Evolutionary conservation across 1,284 basidiomycete genomes (phyloP).

Genomic region (Fomitopsis betulina): DNA sequence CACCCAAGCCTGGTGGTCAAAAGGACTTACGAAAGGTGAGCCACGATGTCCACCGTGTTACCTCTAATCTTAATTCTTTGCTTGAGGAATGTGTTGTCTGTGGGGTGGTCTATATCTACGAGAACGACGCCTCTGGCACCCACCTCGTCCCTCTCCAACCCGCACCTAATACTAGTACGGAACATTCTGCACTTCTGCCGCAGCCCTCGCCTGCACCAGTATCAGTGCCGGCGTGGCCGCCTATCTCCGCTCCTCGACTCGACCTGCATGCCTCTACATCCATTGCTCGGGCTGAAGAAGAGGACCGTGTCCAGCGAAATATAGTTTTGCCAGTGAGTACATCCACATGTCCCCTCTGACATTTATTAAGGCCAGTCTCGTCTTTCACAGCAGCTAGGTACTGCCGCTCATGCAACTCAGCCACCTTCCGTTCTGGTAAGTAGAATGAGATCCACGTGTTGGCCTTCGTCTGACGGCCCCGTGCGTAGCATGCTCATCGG

Average conservation of each 20-base stretch:
- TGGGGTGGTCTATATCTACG: constrained; percentile 52
- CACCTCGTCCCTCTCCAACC: constrained; percentile 35
- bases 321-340: neutral
- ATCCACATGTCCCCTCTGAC: neutral
- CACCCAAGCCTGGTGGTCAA: constrained; percentile 56
- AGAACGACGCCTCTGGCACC: constrained; percentile 47
- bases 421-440: constrained; percentile 6
- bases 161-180: constrained; percentile 1
- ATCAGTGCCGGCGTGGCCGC: neutral
- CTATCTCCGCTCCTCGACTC: neutral
- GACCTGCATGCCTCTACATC: neutral
- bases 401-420: constrained; percentile 1
- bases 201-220: neutral
- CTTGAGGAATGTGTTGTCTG: constrained; percentile 77
- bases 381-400: neutral
- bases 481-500: constrained; percentile 13
- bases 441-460: neutral
- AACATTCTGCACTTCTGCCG: neutral
- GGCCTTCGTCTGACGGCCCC: neutral
- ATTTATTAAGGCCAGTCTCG: neutral
- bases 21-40: constrained; percentile 62
- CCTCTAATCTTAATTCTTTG: neutral
- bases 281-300: constrained; percentile 4
- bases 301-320: constrained; percentile 4
- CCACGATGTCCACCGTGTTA: neutral